Conservation (phyloP, 1,284 basidiomycete species). For the Tilletiopsis washingtonensis region DNA sequence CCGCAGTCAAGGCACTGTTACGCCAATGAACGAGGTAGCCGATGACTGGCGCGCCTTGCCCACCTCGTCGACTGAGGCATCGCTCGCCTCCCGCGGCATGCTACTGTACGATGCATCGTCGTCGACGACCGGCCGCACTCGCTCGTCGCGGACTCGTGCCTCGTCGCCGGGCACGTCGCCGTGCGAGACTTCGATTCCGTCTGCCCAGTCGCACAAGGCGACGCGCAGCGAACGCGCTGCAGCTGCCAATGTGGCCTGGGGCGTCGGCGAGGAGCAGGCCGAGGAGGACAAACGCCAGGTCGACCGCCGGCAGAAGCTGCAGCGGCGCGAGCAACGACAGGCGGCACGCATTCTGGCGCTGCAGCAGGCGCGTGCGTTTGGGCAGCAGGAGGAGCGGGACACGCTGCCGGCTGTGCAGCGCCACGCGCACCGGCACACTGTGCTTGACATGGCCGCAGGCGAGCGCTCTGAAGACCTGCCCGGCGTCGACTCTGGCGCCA, state of each 20-base stretch:
- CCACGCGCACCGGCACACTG: background rate
- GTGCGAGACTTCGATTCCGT: too few relatives aligned
- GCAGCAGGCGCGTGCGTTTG: background rate
- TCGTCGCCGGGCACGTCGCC: too few relatives aligned
- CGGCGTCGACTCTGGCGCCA: background rate
- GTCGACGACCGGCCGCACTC: too few relatives aligned
- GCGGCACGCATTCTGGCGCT: background rate
- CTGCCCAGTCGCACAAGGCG: too few relatives aligned
- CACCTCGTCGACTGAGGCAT: background rate
- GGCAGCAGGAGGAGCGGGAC: background rate
- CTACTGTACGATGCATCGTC: too few relatives aligned
- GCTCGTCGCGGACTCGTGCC: background rate
- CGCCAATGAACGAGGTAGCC: background rate
- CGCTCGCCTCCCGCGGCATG: background rate
- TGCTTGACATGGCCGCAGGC: background rate
- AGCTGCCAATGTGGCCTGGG: too few relatives aligned
- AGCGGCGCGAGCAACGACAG: background rate
- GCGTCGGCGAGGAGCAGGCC: background rate
- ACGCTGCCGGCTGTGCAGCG: background rate
- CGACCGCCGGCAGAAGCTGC: background rate
- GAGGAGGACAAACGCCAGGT: background rate
- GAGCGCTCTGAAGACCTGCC: too few relatives aligned
- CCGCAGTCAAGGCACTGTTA: background rate
- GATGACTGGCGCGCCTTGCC: too few relatives aligned
- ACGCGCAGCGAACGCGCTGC: too few relatives aligned